Percentiles rank a stretch among this genome's conserved stretches.
phyloP scores from a whole-genome alignment of 768 basidiomycete species.

The Mycena olivaceomarginata region DNA sequence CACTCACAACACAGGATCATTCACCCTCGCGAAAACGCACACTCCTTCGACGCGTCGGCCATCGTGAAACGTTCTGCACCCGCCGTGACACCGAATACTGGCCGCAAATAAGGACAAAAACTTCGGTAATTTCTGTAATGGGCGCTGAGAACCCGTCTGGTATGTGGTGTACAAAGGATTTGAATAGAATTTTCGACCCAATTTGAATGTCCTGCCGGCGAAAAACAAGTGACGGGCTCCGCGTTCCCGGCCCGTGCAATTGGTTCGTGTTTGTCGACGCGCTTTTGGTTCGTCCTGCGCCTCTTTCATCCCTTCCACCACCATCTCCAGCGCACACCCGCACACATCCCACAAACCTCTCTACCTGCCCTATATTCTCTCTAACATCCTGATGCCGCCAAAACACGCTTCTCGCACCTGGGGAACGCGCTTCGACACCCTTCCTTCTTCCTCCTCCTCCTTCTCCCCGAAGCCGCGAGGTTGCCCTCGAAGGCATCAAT shows the following conservation, averaged over 20 bases:
- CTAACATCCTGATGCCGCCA: constrained; percentile 63
- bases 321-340: constrained; percentile 43
- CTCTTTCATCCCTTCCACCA: constrained; percentile 44
- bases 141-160: constrained; percentile 9
- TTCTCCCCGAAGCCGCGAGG: constrained; percentile 50
- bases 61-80: constrained; percentile 64
- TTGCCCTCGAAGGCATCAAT: constrained; percentile 43
- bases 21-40: constrained; percentile 56
- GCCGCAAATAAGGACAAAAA: neutral
- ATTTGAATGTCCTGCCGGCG: constrained; percentile 24
- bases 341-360: constrained; percentile 32
- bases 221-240: constrained; percentile 1
- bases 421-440: constrained; percentile 85
- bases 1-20: constrained; percentile 49
- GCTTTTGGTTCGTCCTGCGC: constrained; percentile 31
- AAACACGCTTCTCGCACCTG: constrained; percentile 69
- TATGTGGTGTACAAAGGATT: constrained; percentile 30
- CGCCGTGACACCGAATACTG: constrained; percentile 43
- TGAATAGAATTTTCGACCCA: constrained; percentile 19
- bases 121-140: constrained; percentile 29
- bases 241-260: constrained; percentile 21
- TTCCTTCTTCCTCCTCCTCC: constrained; percentile 71
- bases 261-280: constrained; percentile 2
- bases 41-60: constrained; percentile 59
- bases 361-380: constrained; percentile 49